A percentile compares a stretch with the other conserved stretches of the same genome.
Conservation (phyloP, 192 early-diverging fungal species). For the Physocladia obscura region DNA sequence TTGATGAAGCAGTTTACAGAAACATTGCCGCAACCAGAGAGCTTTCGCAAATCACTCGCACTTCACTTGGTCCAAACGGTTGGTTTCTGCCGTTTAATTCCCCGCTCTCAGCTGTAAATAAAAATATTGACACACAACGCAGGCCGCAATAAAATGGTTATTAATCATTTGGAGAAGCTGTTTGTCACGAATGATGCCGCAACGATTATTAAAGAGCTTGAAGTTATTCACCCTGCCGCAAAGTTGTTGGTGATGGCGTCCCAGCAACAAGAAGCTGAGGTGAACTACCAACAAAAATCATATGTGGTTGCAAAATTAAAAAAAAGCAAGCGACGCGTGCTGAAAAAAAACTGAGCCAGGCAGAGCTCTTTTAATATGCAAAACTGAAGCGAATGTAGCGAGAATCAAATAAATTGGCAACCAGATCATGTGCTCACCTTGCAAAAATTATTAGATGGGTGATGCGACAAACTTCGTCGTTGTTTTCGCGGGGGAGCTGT, state of each 20-base stretch:
- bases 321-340: too few relatives aligned
- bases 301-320: too few relatives aligned
- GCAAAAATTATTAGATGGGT: slow-evolving; percentile 75
- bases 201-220: slow-evolving; percentile 95
- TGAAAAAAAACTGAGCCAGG: too few relatives aligned
- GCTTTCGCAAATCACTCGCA: slow-evolving; percentile 87
- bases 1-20: slow-evolving; percentile 91
- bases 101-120: not conserved
- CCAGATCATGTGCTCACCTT: too few relatives aligned
- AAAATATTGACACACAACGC: not conserved
- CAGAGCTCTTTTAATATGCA: too few relatives aligned
- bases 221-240: slow-evolving; percentile 96
- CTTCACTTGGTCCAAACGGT: slow-evolving; percentile 97
- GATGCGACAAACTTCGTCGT: slow-evolving; percentile 96
- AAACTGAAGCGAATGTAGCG: too few relatives aligned
- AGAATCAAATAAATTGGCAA: too few relatives aligned
- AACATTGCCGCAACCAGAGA: slow-evolving; percentile 96
- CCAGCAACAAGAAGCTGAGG: slow-evolving; percentile 96
- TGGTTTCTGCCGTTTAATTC: slow-evolving; percentile 12
- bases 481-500: slow-evolving; percentile 89
- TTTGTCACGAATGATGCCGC: slow-evolving; percentile 98
- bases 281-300: too few relatives aligned
- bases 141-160: slow-evolving; percentile 98
- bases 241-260: slow-evolving; percentile 93
- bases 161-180: slow-evolving; percentile 97